Base-by-base conservation (phyloP, 2,329 filamentous ascomycete genomes). In the Ascochyta lentis region DNA sequence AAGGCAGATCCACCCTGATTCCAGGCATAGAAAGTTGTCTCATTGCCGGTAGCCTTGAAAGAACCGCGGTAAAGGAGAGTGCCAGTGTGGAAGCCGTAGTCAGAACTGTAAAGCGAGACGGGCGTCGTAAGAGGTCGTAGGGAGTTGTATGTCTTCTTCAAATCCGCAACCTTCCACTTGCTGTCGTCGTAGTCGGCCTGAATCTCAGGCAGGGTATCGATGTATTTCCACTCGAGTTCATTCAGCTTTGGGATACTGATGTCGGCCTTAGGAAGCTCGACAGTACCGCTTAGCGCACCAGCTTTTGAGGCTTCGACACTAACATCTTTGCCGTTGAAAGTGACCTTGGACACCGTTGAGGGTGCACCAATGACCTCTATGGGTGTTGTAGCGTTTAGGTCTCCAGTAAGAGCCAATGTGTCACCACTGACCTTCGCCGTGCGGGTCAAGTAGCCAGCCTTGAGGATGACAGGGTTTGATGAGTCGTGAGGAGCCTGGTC, bases 31-130 rank as follows among this genome's bases (percentile, higher is more conserved):
- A 93, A 76, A 0, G 75, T 77, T 0, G 78, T 78, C 60, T 91
- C 88, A 1, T 80, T 75, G 15, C 88, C 88, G 1, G 78, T 82
- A 4, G 89, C 85, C 0, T 78, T 81, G 69, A 94, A 93, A 61
- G 86, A 81, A 0, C 89, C 90, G 1, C 89, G 84, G 78, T 85
- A 93, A 43, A 93, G 64, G 0, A 92, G 79, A 1, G 84, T 84
- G 3, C 90, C 89, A 0, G 86, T 82, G 70, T 90, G 81, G 74
- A 86, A 93, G 23, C 89, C 89, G 66, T 93, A 93, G 72, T 93
- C 90, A 15, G 84, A 84, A 0, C 81, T 81, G 65, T 89, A 91
- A 0, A 93, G 81, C 2, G 76, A 78, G 0, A 84, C 86, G 0
- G 89, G 86, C 0, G 90, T 92, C 0, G 78, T 81, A 2, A 88